These are phyloP conservation scores for Termitomyces eurrhizus DNA, from an alignment of 768 basidiomycete genomes.

Conservation along the genomic window DNA sequence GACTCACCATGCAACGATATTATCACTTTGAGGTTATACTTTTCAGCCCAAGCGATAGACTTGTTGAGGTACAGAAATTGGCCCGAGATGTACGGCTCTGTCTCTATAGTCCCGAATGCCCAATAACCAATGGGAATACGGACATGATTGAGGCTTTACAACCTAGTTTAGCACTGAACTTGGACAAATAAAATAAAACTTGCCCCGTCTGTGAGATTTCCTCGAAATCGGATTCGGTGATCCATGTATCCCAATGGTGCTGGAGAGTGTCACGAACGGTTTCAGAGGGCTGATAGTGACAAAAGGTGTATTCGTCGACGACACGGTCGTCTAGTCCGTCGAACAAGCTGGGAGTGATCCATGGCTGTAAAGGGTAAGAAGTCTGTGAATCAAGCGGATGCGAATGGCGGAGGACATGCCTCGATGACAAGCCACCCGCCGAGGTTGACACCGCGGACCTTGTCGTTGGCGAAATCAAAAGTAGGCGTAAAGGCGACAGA, in stretches of 20 bases:
- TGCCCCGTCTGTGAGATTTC: conserved; percentile 74
- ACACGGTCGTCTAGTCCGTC: conserved; percentile 40
- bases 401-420: conserved; percentile 20
- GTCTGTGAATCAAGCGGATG: too few relatives aligned
- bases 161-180: neutral
- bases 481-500: conserved; percentile 40
- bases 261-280: conserved; percentile 47
- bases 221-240: conserved; percentile 75
- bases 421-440: conserved; percentile 55
- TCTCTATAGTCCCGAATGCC: conserved; percentile 57
- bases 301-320: conserved; percentile 79
- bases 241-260: conserved; percentile 79
- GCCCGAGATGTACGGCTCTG: conserved; percentile 73
- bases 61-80: conserved; percentile 70
- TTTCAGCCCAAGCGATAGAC: conserved; percentile 66
- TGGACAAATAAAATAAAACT: neutral
- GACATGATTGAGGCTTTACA: conserved; percentile 70
- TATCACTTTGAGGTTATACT: conserved; percentile 72
- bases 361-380: conserved; percentile 40
- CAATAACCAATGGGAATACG: conserved; percentile 87
- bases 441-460: conserved; percentile 76
- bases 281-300: conserved; percentile 48
- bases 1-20: conserved; percentile 63
- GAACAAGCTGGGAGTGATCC: conserved; percentile 59
- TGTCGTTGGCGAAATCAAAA: conserved; percentile 70